A percentile compares a stretch with the other conserved stretches of the same genome.
These are phyloP conservation scores for Cyclocybe aegerita DNA, from an alignment of 768 basidiomycete species.

Conservation along the genomic window DNA sequence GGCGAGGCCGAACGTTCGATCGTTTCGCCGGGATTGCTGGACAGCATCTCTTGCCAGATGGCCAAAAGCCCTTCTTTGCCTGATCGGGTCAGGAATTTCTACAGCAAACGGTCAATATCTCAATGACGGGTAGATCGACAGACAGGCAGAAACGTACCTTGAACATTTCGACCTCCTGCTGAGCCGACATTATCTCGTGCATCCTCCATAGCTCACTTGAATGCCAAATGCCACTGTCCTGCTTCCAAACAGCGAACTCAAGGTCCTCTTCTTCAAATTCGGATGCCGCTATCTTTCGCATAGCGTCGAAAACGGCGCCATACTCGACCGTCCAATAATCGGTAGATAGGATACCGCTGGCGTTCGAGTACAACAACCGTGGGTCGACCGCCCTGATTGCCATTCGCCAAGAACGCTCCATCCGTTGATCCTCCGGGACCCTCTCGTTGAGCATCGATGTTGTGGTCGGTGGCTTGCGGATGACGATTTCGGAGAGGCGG, in stretches of 20 bases:
- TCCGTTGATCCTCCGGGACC: constrained; percentile 12
- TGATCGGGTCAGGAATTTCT: constrained; percentile 24
- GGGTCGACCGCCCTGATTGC: constrained; percentile 28
- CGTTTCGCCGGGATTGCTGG: constrained; percentile 1
- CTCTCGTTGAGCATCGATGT: constrained; percentile 3
- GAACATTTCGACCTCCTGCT: constrained; percentile 27
- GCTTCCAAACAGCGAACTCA: constrained; percentile 31
- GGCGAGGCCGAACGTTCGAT: constrained; percentile 12
- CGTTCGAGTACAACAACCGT: constrained; percentile 24
- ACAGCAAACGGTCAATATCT: not conserved
- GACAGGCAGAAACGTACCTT: constrained; percentile 16
- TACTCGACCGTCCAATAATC: constrained; percentile 32
- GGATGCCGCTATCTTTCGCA: constrained; percentile 20
- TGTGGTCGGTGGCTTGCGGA: constrained; percentile 23
- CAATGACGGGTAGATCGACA: not conserved
- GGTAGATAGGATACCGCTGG: constrained; percentile 26
- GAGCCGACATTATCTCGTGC: constrained; percentile 27
- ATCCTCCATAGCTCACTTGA: constrained; percentile 29
- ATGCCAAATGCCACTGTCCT: constrained; percentile 24
- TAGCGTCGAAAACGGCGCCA: constrained; percentile 26
- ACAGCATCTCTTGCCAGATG: constrained; percentile 24
- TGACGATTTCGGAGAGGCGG: constrained; percentile 27
- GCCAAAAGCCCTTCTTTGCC: constrained; percentile 23
- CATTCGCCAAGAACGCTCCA: constrained; percentile 24
- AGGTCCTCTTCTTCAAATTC: constrained; percentile 25